Percentiles rank a stretch among this genome's conserved stretches.
Conservation (phyloP, 2,329 filamentous ascomycete species). For the Ascochyta clinopodiicola region DNA sequence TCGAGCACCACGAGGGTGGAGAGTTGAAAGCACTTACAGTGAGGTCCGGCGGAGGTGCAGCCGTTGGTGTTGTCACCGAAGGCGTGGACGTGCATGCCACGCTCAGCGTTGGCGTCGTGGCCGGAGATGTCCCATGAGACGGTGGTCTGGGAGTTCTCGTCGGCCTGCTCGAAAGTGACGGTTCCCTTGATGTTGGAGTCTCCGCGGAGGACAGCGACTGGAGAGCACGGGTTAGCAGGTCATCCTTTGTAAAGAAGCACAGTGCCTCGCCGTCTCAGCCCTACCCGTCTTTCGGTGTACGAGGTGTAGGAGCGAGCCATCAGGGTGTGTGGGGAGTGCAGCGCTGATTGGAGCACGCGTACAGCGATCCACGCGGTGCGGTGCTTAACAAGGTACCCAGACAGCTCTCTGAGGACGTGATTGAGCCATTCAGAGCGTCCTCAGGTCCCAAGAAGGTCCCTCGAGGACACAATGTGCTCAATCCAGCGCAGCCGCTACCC, state of each 20-base stretch:
- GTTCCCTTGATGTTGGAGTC: slow-evolving; percentile 95
- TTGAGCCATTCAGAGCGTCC: slow-evolving; percentile 25
- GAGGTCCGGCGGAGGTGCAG: slow-evolving; percentile 96
- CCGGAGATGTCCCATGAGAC: slow-evolving; percentile 92
- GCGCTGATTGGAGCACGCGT: slow-evolving; percentile 35
- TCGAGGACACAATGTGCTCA: slow-evolving; percentile 63
- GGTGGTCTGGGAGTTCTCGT: slow-evolving; percentile 81
- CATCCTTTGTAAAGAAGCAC: too few relatives aligned
- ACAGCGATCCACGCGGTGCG: slow-evolving; percentile 10
- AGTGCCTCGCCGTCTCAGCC: background rate
- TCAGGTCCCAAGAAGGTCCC: slow-evolving; percentile 15
- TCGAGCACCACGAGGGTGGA: too few relatives aligned
- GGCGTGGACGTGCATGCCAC: slow-evolving; percentile 98
- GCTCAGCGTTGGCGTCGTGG: slow-evolving; percentile 93
- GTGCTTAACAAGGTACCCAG: slow-evolving; percentile 36
- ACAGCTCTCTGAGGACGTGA: slow-evolving; percentile 19
- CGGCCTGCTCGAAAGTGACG: slow-evolving; percentile 91
- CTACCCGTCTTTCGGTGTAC: slow-evolving; percentile 5
- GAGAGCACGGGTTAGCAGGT: background rate
- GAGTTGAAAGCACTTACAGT: slow-evolving; percentile 67
- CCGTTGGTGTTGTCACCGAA: slow-evolving; percentile 99
- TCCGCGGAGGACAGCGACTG: slow-evolving; percentile 96
- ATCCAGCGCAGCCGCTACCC: slow-evolving; percentile 57
- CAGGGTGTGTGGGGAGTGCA: slow-evolving; percentile 32
- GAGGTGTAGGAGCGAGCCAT: slow-evolving; percentile 31